phyloP scores from a whole-genome alignment of 2,329 filamentous ascomycete genomes.

The Thermomyces lanuginosus region DNA sequence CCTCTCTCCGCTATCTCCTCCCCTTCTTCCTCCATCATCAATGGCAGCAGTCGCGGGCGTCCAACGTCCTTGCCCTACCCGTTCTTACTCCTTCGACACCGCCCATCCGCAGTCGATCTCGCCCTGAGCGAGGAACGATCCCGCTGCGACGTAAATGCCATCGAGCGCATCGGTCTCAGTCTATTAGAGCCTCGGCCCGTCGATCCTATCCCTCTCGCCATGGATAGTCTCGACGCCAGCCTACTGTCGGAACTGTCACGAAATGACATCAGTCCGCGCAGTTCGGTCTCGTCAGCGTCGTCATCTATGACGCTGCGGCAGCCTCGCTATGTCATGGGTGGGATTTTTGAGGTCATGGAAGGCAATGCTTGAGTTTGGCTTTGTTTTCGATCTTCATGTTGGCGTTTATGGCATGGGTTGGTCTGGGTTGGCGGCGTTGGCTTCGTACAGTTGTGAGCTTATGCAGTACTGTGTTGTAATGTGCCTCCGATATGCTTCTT shows the following conservation, averaged over 20 bases:
- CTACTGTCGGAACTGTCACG: conserved; percentile 8
- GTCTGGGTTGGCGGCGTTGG: too few species aligned
- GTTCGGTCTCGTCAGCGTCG: conserved; percentile 5
- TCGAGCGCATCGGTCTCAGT: conserved; percentile 26
- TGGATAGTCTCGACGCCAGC: conserved; percentile 11
- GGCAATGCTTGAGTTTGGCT: conserved; percentile 19
- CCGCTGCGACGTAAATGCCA: conserved; percentile 21
- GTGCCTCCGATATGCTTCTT: too few species aligned
- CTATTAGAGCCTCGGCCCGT: conserved; percentile 31
- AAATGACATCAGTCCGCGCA: conserved; percentile 6
- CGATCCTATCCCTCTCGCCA: conserved; percentile 15
- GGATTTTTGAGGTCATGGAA: conserved; percentile 34
- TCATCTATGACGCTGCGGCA: conserved; percentile 7
- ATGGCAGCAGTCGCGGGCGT: conserved; percentile 14
- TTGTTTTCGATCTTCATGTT: too few species aligned
- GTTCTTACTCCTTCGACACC: conserved; percentile 21
- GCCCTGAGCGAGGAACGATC: conserved; percentile 27
- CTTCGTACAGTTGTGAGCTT: too few species aligned
- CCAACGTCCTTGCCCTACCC: conserved; percentile 12
- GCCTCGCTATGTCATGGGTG: conserved; percentile 29
- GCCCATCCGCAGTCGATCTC: conserved; percentile 29
- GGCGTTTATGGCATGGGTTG: too few species aligned
- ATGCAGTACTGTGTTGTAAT: too few species aligned
- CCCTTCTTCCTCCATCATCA: conserved; percentile 7
- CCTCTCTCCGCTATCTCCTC: conserved; percentile 11